Percentiles rank a stretch among this genome's conserved stretches.
phyloP scores from a whole-genome alignment of 2,329 filamentous ascomycete genomes.

The Diaporthe citriasiana region DNA sequence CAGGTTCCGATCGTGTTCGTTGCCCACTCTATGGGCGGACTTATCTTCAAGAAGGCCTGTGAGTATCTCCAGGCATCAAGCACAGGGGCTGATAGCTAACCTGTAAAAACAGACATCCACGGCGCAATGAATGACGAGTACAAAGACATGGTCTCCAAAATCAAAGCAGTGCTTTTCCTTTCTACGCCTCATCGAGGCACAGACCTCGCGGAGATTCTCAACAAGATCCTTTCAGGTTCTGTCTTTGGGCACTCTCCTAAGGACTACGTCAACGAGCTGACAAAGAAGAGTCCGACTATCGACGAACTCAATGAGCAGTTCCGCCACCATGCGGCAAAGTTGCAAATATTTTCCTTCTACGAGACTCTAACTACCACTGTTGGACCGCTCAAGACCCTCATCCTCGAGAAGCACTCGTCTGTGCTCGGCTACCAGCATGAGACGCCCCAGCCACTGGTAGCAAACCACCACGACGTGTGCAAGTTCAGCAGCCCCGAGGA shows the following conservation, averaged over 20 bases:
- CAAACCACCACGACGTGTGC: conserved; percentile 51
- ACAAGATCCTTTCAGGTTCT: conserved; percentile 43
- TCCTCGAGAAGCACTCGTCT: conserved; percentile 49
- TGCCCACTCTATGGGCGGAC: conserved; percentile 47
- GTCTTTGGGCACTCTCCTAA: conserved; percentile 44
- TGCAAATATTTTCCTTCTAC: conserved; percentile 54
- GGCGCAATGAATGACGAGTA: conserved; percentile 46
- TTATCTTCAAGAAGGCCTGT: conserved; percentile 47
- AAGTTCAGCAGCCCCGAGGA: conserved; percentile 47
- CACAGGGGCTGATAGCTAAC: not conserved
- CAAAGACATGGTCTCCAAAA: conserved; percentile 42
- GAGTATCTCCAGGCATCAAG: not conserved
- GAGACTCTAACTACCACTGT: conserved; percentile 49
- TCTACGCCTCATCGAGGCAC: conserved; percentile 49
- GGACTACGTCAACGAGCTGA: conserved; percentile 49
- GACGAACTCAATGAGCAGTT: conserved; percentile 54
- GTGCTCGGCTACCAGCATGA: conserved; percentile 50
- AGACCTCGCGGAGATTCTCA: conserved; percentile 45
- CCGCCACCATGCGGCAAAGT: conserved; percentile 46
- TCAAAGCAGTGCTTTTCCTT: conserved; percentile 47
- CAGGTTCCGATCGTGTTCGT: conserved; percentile 47
- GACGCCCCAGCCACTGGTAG: conserved; percentile 45
- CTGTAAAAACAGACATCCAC: conserved; percentile 33
- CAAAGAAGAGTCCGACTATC: conserved; percentile 43
- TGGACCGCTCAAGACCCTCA: conserved; percentile 40